Percentiles rank a stretch among this genome's conserved stretches.
phyloP scores from a whole-genome alignment of 495 filamentous ascomycete genomes.

The Trichocladium antarcticum region DNA sequence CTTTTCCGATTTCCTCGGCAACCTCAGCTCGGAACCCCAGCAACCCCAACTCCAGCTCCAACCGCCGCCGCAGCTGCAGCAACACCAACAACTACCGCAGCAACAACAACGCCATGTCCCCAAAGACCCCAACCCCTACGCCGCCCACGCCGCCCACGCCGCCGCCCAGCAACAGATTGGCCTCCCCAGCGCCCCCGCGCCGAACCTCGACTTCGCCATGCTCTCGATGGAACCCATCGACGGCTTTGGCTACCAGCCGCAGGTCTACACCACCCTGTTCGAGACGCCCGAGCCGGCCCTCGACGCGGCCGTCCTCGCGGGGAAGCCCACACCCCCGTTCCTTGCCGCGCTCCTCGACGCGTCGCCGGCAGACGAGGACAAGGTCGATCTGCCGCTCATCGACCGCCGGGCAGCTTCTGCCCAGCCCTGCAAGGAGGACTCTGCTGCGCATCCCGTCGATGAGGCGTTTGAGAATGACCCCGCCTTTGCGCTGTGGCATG shows the following conservation, averaged over 20 bases:
- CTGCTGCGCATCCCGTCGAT: constrained; percentile 9
- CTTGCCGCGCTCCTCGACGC: constrained; percentile 26
- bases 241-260: constrained; percentile 55
- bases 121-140: constrained; percentile 56
- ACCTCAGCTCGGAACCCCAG: constrained; percentile 40
- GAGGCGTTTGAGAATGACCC: constrained; percentile 33
- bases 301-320: constrained; percentile 51
- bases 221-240: constrained; percentile 42
- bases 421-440: constrained; percentile 21
- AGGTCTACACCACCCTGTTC: constrained; percentile 62
- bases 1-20: constrained; percentile 70
- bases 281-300: constrained; percentile 59
- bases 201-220: constrained; percentile 53
- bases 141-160: constrained; percentile 50
- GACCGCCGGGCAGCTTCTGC: constrained; percentile 25
- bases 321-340: constrained; percentile 50
- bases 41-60: constrained; percentile 30
- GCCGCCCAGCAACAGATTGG: constrained; percentile 48
- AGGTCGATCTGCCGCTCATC: constrained; percentile 34
- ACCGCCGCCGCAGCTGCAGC: constrained; percentile 22
- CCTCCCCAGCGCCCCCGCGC: constrained; percentile 67
- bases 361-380: constrained; percentile 40
- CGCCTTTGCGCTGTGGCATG: constrained; percentile 52
- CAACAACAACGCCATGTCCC: constrained; percentile 38
- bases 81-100: constrained; percentile 22